Base-by-base conservation (phyloP, 2,329 filamentous ascomycete genomes). In the Epichloe gansuensis region DNA sequence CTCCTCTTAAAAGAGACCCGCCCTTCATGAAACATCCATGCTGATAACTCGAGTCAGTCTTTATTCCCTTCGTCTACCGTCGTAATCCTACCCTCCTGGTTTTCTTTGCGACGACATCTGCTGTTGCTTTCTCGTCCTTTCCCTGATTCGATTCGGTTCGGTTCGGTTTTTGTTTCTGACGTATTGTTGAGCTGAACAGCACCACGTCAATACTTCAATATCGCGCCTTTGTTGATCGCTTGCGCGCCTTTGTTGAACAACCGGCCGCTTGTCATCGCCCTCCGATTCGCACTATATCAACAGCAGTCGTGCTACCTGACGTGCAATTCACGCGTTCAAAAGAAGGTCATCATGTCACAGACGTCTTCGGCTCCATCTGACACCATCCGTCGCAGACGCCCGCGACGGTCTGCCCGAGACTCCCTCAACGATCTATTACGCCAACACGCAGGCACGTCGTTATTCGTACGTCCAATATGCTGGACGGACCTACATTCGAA, bases 361-460 rank as follows among this genome's bases (percentile, higher is more conserved):
- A 17, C 6, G 12, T 6, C 45, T 34, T 27, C 46, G 34, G 27
- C n/a, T 15, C 27, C 45, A 23, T 35, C 45, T 4, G 31, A 42
- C 21, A 35, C 12, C 17, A 9, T 13, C 15, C n/a, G 50, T 21
- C 36, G 50, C 38, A 43, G 35, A 21, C 25, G 15, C 17, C 34
- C 34, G 38, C 53, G 38, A 9, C 66, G 65, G 3, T 73, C 75
- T 0, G 69, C 72, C 44, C 63, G 66, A 21, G 71, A 72, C 21
- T 81, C 78, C 0, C 65, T 81, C 23, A 74, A 73, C 58, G 75
- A 76, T 54, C 67, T 77, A 44, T 67, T 81, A 54, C 71, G 73
- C 54, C 66, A 74, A 23, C 60, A 80, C 58, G 62, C 69, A 36
- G 72, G 74, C 43, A 63, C 61, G 0, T 68, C 72, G 0, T 73